Percentiles rank a stretch among this genome's conserved stretches.
These are phyloP conservation scores for Podospora conica DNA, from an alignment of 495 filamentous ascomycete genomes.

Conservation along the genomic window DNA sequence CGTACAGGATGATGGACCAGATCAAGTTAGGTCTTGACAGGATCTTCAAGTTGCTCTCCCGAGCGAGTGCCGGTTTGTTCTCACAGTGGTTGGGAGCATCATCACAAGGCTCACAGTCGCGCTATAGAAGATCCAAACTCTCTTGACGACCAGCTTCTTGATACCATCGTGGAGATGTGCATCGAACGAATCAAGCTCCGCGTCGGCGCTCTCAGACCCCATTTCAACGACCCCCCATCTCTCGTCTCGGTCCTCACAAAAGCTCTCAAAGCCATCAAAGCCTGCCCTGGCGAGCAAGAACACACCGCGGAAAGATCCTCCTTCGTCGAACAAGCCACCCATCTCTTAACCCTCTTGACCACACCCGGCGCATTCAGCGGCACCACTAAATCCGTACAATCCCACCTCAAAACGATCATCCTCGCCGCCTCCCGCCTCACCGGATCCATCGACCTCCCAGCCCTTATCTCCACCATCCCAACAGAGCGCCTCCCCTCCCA, in stretches of 20 bases:
- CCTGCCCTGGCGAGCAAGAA: neutral
- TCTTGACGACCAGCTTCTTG: conserved; percentile 26
- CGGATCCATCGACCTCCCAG: neutral
- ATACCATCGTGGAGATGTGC: conserved; percentile 33
- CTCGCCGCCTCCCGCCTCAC: conserved; percentile 1
- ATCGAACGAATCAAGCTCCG: conserved; percentile 27
- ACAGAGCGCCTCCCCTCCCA: conserved; percentile 6
- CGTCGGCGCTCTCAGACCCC: conserved; percentile 11
- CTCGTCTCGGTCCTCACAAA: neutral
- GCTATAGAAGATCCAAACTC: neutral
- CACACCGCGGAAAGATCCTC: neutral
- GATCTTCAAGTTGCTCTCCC: conserved; percentile 25
- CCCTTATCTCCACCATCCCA: conserved; percentile 10
- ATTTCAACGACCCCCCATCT: neutral
- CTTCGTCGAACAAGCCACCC: neutral
- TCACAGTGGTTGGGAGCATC: conserved; percentile 1
- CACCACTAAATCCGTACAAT: neutral
- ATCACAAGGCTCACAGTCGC: neutral
- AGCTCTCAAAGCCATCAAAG: neutral
- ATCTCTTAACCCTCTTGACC: neutral
- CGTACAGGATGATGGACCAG: conserved; percentile 14
- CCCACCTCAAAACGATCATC: conserved; percentile 3
- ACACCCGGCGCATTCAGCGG: too few relatives aligned
- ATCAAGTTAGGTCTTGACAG: conserved; percentile 27
- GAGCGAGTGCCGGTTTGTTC: conserved; percentile 11